Conservation (phyloP, 805 yeast genomes). For the Wickerhamomyces mucosus region DNA sequence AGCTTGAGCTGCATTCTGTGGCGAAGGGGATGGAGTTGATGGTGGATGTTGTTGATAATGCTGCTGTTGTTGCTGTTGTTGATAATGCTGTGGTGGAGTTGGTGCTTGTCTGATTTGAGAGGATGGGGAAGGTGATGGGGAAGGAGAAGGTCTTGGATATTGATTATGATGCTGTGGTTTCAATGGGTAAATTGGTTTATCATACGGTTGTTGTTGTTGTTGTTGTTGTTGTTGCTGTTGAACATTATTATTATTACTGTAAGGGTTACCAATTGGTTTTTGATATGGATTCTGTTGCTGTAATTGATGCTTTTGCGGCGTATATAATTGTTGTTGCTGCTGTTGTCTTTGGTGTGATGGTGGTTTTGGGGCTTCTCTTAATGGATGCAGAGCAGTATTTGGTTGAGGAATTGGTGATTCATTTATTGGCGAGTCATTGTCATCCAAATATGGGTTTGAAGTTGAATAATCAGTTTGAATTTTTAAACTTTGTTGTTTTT, state of each 20-base stretch:
- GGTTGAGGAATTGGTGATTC: neutral
- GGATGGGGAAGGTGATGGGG: too few species aligned
- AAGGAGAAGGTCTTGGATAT: too few species aligned
- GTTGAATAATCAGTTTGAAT: constrained; percentile 46
- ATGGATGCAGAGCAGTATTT: neutral
- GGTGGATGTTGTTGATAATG: constrained; percentile 19
- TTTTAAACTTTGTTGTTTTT: constrained; percentile 10
- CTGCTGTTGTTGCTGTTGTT: constrained; percentile 14
- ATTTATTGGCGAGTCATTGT: neutral
- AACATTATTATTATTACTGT: too few species aligned
- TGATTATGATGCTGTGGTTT: neutral
- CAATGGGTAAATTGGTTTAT: neutral
- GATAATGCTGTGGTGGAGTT: constrained; percentile 34
- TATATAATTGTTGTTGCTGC: neutral
- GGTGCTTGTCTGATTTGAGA: constrained; percentile 46
- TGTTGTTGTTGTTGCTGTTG: too few species aligned
- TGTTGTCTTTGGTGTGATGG: neutral
- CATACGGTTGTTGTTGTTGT: too few species aligned
- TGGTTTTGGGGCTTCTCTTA: neutral
- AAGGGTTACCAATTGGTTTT: too few species aligned
- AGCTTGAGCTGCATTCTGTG: constrained; percentile 18
- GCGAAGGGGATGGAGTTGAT: constrained; percentile 18
- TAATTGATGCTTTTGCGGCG: neutral
- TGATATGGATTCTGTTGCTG: too few species aligned
- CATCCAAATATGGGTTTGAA: constrained; percentile 11